These are phyloP conservation scores for Haplosporangium sp. DNA, from an alignment of 371 early-diverging fungal genomes.

Conservation along the genomic window DNA sequence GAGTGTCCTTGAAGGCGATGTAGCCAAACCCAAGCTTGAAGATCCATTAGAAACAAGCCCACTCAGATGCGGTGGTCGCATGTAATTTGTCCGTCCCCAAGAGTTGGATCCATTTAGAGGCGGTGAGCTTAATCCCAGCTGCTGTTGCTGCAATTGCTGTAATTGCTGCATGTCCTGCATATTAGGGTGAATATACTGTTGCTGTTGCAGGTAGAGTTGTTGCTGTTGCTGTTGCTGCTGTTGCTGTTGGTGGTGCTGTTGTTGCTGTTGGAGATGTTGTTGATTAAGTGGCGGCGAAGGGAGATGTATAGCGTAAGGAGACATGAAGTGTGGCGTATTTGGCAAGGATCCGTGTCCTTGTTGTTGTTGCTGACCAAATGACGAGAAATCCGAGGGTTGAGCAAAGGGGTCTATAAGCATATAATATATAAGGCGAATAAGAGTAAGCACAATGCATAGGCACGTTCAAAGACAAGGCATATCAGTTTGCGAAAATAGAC, in stretches of 20 bases:
- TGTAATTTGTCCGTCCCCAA: slow-evolving; percentile 38
- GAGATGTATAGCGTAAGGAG: slow-evolving; percentile 40
- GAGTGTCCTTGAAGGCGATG: slow-evolving; percentile 30
- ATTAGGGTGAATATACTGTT: slow-evolving; percentile 24
- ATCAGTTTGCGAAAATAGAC: not conserved
- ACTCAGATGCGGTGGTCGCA: slow-evolving; percentile 39
- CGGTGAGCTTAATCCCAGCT: slow-evolving; percentile 39
- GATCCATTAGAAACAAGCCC: slow-evolving; percentile 11
- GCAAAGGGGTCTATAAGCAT: slow-evolving; percentile 35
- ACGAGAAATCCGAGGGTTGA: slow-evolving; percentile 31
- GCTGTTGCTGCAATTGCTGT: slow-evolving; percentile 31
- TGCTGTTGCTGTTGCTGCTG: slow-evolving; percentile 40
- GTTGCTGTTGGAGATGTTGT: slow-evolving; percentile 18
- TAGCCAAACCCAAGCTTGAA: slow-evolving; percentile 20
- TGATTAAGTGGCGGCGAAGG: slow-evolving; percentile 27
- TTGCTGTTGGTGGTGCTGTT: slow-evolving; percentile 31
- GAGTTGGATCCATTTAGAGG: slow-evolving; percentile 38
- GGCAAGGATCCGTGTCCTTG: slow-evolving; percentile 35
- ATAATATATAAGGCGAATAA: not conserved
- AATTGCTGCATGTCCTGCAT: slow-evolving; percentile 24
- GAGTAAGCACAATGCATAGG: not conserved
- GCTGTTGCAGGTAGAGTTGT: slow-evolving; percentile 25
- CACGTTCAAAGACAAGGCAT: no score
- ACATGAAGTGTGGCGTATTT: slow-evolving; percentile 35
- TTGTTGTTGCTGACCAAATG: slow-evolving; percentile 36